Conservation (phyloP, 306 rosid genomes). For the Quercus mongolica region DNA sequence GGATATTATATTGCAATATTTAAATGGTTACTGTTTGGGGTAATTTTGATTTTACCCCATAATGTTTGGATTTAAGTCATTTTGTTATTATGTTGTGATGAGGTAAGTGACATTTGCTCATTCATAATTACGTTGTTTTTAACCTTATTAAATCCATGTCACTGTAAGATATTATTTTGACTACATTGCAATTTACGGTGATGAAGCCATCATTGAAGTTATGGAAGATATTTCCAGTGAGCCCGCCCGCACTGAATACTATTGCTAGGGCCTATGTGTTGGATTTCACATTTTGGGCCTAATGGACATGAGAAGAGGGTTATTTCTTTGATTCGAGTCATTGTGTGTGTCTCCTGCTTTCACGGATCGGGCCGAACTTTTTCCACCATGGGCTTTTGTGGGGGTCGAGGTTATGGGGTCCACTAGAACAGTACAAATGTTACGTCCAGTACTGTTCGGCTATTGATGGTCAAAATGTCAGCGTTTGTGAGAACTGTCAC, state of each 20-base stretch:
- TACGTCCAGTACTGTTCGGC: constrained; percentile 32
- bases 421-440: constrained; percentile 23
- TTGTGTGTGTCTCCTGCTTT: constrained; percentile 8
- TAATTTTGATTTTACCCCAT: too few relatives aligned
- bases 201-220: constrained; percentile 50
- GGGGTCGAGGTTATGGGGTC: not conserved
- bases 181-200: not conserved
- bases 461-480: constrained; percentile 37
- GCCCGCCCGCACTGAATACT: constrained; percentile 39
- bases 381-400: not conserved
- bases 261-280: too few relatives aligned
- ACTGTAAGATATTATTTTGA: too few relatives aligned
- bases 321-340: not conserved
- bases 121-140: too few relatives aligned
- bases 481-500: constrained; percentile 16
- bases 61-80: too few relatives aligned
- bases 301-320: too few relatives aligned
- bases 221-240: constrained; percentile 49
- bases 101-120: too few relatives aligned
- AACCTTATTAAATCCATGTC: too few relatives aligned
- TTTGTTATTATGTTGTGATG: too few relatives aligned
- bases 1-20: too few relatives aligned
- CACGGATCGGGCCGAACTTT: constrained; percentile 44
- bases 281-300: too few relatives aligned
- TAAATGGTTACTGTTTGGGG: too few relatives aligned